Evolutionary conservation across 345 rosid species (phyloP).

Genomic region (Theobroma cacao): DNA sequence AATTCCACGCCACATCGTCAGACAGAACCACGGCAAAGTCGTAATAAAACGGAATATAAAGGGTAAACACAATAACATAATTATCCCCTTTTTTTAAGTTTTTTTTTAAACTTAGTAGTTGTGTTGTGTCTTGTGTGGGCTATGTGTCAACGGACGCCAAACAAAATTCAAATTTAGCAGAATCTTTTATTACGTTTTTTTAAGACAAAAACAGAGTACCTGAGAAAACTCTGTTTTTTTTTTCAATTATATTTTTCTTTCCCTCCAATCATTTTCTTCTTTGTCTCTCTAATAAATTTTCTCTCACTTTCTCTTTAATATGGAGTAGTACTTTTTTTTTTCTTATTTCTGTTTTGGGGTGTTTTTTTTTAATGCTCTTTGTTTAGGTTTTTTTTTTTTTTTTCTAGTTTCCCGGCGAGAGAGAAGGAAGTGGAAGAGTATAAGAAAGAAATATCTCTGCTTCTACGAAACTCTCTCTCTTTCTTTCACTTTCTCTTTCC

Average conservation of each 20-base stretch:
- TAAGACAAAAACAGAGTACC: not conserved
- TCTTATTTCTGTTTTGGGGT: not conserved
- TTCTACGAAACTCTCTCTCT: conserved; percentile 71
- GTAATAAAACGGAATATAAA: not conserved
- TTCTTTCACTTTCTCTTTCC: conserved; percentile 17
- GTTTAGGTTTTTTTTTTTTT: not conserved
- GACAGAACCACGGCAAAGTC: not conserved
- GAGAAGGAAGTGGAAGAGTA: conserved; percentile 84
- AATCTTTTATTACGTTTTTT: not conserved
- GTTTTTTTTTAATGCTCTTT: not conserved
- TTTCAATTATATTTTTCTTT: conserved; percentile 15
- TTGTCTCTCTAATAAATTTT: conserved; percentile 10
- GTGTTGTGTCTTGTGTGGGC: conserved; percentile 16
- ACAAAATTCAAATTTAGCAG: conserved; percentile 31
- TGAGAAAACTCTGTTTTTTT: not conserved
- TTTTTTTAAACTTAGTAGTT: not conserved
- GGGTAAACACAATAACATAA: not conserved
- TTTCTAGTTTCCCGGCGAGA: conserved; percentile 68
- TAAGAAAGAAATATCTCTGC: conserved; percentile 68
- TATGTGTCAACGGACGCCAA: conserved; percentile 57
- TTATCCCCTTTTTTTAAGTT: not conserved
- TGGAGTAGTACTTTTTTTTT: not conserved
- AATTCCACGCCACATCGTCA: conserved; percentile 1
- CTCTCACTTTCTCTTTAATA: conserved; percentile 6
- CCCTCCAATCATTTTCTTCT: conserved; percentile 28